Evolutionary conservation across 2,329 filamentous ascomycete species (phyloP).

Genomic region (Xylaria polymorpha): DNA sequence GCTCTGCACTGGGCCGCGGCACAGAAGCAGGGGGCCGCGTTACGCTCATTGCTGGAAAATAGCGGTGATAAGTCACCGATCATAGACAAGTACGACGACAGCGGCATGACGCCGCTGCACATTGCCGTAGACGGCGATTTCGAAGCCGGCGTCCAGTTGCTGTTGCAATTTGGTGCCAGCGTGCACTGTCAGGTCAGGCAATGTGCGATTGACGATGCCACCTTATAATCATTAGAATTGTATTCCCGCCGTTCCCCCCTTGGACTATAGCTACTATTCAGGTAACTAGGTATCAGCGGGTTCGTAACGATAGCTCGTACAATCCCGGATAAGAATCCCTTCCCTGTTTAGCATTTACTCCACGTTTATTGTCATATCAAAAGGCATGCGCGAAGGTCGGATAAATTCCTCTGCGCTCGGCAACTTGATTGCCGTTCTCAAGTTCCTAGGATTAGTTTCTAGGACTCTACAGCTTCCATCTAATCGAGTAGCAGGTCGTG

Average conservation of each 20-base stretch:
- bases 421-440: neutral
- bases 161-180: conserved; percentile 7
- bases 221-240: neutral
- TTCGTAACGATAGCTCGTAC: neutral
- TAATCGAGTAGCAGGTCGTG: too few relatives aligned
- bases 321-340: neutral
- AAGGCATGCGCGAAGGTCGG: neutral
- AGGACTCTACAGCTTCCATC: neutral
- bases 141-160: conserved; percentile 1
- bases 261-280: neutral
- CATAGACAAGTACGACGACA: neutral
- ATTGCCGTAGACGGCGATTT: conserved; percentile 1
- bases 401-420: neutral
- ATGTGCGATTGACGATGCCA: neutral
- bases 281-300: neutral
- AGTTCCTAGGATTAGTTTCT: neutral
- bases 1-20: neutral
- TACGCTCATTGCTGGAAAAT: neutral
- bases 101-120: conserved; percentile 4
- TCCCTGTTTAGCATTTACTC: neutral
- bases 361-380: neutral
- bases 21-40: neutral
- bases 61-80: neutral
- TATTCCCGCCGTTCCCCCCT: too few relatives aligned
- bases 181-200: neutral